A percentile compares a stretch with the other conserved stretches of the same genome.
Conservation (phyloP, 345 rosid genomes). For the Nephelium lappaceum region DNA sequence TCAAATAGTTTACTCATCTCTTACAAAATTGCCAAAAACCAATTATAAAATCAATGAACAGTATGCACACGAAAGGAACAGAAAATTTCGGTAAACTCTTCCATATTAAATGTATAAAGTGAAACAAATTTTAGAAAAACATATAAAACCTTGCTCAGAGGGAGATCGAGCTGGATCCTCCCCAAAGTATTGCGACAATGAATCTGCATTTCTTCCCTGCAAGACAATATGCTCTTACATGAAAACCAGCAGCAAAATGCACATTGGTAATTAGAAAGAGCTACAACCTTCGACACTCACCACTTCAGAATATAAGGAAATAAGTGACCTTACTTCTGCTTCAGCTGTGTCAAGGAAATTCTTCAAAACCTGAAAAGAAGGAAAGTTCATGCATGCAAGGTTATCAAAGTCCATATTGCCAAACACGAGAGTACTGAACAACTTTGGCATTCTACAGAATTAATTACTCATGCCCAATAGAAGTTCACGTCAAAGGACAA, state of each 20-base stretch:
- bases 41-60: not conserved
- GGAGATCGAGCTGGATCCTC: conserved; percentile 99
- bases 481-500: not conserved
- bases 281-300: conserved; percentile 45
- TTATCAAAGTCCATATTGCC: not conserved
- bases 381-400: not conserved
- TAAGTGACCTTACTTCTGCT: conserved; percentile 82
- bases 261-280: not conserved
- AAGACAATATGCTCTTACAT: conserved; percentile 26
- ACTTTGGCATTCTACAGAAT: not conserved
- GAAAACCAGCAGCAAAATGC: conserved; percentile 12
- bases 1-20: not conserved
- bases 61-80: not conserved
- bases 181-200: conserved; percentile 90
- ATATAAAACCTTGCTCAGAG: conserved; percentile 87
- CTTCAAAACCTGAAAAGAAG: conserved; percentile 61
- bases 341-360: conserved; percentile 85
- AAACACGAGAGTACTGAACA: not conserved
- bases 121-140: not conserved
- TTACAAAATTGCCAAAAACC: not conserved
- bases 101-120: not conserved
- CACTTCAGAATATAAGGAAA: conserved; percentile 83
- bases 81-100: not conserved
- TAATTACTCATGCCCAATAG: not conserved
- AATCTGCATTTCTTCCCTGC: conserved; percentile 98